These are phyloP conservation scores for Talaromyces funiculosus DNA, from an alignment of 2,329 filamentous ascomycete genomes.

Conservation along the genomic window DNA sequence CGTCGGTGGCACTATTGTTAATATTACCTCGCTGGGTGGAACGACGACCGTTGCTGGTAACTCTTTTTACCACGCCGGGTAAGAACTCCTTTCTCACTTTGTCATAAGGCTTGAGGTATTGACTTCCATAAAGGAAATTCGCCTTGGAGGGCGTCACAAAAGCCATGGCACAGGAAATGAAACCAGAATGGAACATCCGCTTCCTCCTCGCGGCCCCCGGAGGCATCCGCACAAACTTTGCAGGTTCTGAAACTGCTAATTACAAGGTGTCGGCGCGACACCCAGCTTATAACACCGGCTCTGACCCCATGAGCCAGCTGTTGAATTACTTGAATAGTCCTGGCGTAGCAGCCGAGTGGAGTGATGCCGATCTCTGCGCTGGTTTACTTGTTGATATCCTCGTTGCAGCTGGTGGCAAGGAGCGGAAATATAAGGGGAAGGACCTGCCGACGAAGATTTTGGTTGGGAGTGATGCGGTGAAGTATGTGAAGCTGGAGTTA, in stretches of 20 bases:
- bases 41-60: constrained; percentile 18
- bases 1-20: constrained; percentile 18
- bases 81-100: neutral
- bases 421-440: neutral
- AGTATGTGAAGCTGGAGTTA: constrained; percentile 14
- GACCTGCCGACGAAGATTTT: constrained; percentile 15
- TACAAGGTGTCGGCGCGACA: neutral
- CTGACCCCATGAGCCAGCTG: constrained; percentile 10
- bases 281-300: constrained; percentile 2
- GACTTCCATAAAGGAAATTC: constrained; percentile 32
- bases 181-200: constrained; percentile 40
- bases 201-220: constrained; percentile 21
- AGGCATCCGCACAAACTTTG: constrained; percentile 12
- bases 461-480: constrained; percentile 16
- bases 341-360: constrained; percentile 12
- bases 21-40: constrained; percentile 20
- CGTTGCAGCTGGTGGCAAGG: neutral
- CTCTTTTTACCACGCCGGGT: constrained; percentile 19
- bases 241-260: neutral
- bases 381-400: constrained; percentile 17
- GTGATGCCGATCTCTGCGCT: constrained; percentile 18
- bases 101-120: neutral
- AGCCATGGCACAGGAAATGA: constrained; percentile 41
- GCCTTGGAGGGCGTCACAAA: constrained; percentile 47
- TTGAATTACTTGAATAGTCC: constrained; percentile 15